Evolutionary conservation across 2,329 filamentous ascomycete species (phyloP).

Genomic region (Aspergillus sp.): DNA sequence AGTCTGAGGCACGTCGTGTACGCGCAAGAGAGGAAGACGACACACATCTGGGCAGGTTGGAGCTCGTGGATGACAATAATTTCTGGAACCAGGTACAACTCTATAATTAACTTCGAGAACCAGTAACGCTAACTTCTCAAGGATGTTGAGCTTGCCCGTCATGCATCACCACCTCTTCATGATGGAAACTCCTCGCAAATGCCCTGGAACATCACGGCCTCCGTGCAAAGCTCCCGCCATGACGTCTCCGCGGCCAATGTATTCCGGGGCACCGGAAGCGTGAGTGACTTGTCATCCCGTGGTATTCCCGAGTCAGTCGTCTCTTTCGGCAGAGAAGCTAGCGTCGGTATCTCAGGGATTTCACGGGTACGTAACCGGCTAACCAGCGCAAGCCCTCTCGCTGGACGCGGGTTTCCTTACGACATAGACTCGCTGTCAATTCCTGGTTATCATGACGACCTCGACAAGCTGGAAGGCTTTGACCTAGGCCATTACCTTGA

Average conservation of each 20-base stretch:
- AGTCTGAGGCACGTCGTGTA: constrained; percentile 35
- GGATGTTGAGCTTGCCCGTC: constrained; percentile 68
- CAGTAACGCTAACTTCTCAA: constrained; percentile 18
- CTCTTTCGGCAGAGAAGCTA: constrained; percentile 14
- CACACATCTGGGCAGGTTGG: constrained; percentile 31
- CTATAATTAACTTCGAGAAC: neutral
- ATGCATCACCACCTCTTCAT: constrained; percentile 64
- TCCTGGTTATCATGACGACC: constrained; percentile 23
- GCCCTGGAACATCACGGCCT: constrained; percentile 67
- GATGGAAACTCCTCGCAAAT: constrained; percentile 67
- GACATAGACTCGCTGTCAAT: constrained; percentile 27
- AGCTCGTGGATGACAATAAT: constrained; percentile 30
- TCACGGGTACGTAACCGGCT: constrained; percentile 52
- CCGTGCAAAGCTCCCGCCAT: constrained; percentile 53
- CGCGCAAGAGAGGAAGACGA: constrained; percentile 39
- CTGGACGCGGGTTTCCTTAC: constrained; percentile 48
- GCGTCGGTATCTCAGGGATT: constrained; percentile 23
- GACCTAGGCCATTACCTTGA: constrained; percentile 36
- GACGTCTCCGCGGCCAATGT: constrained; percentile 35
- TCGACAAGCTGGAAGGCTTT: constrained; percentile 26
- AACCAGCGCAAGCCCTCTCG: constrained; percentile 61
- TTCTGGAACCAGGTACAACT: constrained; percentile 37
- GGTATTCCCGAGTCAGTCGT: constrained; percentile 19
- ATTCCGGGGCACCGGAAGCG: constrained; percentile 35
- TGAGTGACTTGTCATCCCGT: constrained; percentile 34